Evolutionary conservation across 805 yeast species (phyloP).

Genomic region (Priceomyces castillae): DNA sequence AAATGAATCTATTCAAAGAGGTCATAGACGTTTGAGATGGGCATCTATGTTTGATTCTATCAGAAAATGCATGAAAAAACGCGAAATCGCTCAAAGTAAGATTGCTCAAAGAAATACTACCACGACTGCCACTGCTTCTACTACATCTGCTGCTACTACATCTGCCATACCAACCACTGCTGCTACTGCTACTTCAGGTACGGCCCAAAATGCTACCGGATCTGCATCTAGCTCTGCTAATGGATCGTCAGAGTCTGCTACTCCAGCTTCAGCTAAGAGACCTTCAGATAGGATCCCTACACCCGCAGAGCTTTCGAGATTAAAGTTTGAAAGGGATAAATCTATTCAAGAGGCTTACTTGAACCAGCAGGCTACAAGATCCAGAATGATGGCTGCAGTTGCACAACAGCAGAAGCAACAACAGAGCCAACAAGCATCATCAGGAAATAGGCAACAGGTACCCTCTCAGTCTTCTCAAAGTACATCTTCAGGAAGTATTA

Average conservation of each 20-base stretch:
- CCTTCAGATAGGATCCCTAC: conserved; percentile 52
- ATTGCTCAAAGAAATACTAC: conserved; percentile 18
- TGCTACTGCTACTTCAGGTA: background rate
- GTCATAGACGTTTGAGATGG: conserved; percentile 89
- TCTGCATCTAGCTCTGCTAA: conserved; percentile 7
- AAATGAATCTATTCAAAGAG: conserved; percentile 86
- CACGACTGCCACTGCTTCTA: background rate
- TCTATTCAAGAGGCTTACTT: conserved; percentile 74
- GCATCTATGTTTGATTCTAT: conserved; percentile 96
- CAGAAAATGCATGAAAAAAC: conserved; percentile 81
- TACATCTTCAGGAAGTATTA: conserved; percentile 2
- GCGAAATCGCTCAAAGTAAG: conserved; percentile 61
- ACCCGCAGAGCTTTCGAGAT: conserved; percentile 78
- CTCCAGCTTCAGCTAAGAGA: conserved; percentile 5
- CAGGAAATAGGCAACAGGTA: conserved; percentile 4
- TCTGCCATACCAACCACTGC: background rate
- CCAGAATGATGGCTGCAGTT: conserved; percentile 42
- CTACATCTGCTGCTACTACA: background rate
- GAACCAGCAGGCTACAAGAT: conserved; percentile 42
- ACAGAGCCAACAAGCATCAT: conserved; percentile 6
- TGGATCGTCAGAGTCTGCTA: conserved; percentile 1
- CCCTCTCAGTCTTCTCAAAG: background rate
- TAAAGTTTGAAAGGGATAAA: conserved; percentile 84
- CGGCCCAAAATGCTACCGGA: conserved; percentile 7
- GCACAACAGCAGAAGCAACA: conserved; percentile 32